Evolutionary conservation across 345 rosid genomes (phyloP).

Genomic region (Dipteronia sinensis): DNA sequence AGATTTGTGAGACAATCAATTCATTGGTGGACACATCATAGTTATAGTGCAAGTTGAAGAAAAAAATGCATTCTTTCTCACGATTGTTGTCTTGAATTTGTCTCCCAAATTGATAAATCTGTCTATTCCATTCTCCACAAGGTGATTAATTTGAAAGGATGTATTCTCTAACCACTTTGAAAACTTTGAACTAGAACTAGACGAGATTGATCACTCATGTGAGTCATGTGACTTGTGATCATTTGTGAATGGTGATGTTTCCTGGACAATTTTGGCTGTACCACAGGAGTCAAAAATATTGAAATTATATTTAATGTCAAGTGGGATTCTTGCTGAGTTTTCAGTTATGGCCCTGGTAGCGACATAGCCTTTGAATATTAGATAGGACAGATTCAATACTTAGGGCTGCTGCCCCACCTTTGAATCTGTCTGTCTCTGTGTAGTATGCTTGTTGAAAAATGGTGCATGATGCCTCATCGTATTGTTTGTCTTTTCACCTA

Average conservation of each 20-base stretch:
- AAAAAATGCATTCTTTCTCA: background rate
- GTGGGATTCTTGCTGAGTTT: background rate
- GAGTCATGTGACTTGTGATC: background rate
- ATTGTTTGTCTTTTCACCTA: background rate
- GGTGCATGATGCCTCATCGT: background rate
- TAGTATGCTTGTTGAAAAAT: background rate
- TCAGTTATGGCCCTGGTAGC: slow-evolving; percentile 20
- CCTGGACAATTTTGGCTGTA: background rate
- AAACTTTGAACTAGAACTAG: background rate
- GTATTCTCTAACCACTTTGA: background rate
- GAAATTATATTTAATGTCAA: slow-evolving; percentile 8
- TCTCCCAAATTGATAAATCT: background rate
- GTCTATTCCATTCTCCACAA: background rate
- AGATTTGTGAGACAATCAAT: slow-evolving; percentile 3
- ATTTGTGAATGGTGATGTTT: background rate
- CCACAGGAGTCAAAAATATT: background rate
- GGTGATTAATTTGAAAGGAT: slow-evolving; percentile 2
- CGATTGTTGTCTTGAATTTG: slow-evolving; percentile 16
- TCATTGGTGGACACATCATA: slow-evolving; percentile 9
- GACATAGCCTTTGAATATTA: slow-evolving; percentile 26
- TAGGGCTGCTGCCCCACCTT: slow-evolving; percentile 1
- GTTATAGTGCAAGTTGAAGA: slow-evolving; percentile 4
- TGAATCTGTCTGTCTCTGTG: background rate
- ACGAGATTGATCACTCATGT: background rate
- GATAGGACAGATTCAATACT: slow-evolving; percentile 8